These are phyloP conservation scores for Melanomma pulvis-pyrius DNA, from an alignment of 495 filamentous ascomycete genomes.

Conservation along the genomic window DNA sequence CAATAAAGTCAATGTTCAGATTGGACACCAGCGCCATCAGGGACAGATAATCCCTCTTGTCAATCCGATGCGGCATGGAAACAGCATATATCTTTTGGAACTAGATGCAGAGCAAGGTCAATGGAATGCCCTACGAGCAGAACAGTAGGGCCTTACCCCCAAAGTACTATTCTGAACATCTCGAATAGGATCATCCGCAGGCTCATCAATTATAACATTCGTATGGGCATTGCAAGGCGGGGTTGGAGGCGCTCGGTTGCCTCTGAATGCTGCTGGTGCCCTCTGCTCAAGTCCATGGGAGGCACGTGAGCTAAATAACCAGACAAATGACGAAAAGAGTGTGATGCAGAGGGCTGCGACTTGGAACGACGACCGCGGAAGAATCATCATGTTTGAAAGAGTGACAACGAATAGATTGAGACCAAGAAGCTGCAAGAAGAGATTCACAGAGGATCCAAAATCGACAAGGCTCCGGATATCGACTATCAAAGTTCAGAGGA, in stretches of 20 bases:
- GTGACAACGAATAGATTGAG: constrained; percentile 1
- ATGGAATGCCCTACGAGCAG: neutral
- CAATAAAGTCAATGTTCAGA: constrained; percentile 21
- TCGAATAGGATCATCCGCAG: constrained; percentile 19
- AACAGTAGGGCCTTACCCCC: constrained; percentile 3
- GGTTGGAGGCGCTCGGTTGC: neutral
- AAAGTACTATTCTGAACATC: constrained; percentile 22
- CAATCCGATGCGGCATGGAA: constrained; percentile 23
- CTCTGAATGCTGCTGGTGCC: neutral
- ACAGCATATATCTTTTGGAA: constrained; percentile 32
- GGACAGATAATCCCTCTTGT: constrained; percentile 19
- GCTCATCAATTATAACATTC: constrained; percentile 6
- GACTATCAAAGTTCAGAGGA: too few species aligned
- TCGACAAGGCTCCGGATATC: too few species aligned
- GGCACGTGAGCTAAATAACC: neutral
- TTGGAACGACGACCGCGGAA: constrained; percentile 3
- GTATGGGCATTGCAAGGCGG: neutral
- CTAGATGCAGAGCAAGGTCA: neutral
- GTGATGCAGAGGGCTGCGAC: constrained; percentile 7
- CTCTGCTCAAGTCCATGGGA: neutral
- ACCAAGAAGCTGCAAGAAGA: too few species aligned
- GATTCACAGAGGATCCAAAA: too few species aligned
- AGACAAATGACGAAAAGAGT: constrained; percentile 8
- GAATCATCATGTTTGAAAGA: constrained; percentile 1
- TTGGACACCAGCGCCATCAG: constrained; percentile 12